Base-by-base conservation (phyloP, 352 stramenopile species). In the Globisporangium solare region DNA sequence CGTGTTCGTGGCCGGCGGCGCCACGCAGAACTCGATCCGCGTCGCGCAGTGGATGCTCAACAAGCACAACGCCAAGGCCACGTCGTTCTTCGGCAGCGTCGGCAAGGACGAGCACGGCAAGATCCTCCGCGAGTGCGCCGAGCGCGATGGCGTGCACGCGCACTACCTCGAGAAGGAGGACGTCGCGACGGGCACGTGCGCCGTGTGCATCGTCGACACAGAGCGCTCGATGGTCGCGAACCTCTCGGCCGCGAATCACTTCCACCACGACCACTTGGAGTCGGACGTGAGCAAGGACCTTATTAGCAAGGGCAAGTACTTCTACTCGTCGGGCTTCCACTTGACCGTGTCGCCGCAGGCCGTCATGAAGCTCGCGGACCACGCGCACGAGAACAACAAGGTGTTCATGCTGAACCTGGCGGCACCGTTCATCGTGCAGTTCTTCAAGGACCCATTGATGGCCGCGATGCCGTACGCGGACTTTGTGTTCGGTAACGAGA, bases 31-130 rank as follows among this genome's bases (percentile, higher is more conserved):
- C 85, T 95, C 84, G 58, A 99, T 99, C 72, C 95, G 97, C 54
- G 95, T 99, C n/a, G 96, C 97, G 4, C 96, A 99, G 78, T 99
- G 97, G 97, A 99, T 99, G 96, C 76, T 98, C 55, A 91, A 93
- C 64, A 79, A 86, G 58, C 68, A 89, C 71, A 92, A 92, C 73
- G 59, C 66, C 51, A 66, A 60, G 43, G 84, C 84, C 43, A 98
- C 91, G 61, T 94, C 93, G 35, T 99, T 98, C 81, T 97, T 99
- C 62, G 97, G 97, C 62, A 96, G 83, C 67, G 89, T 99, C 58
- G 97, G 97, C 56, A 92, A 96, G 64, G 97, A 99, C 76, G 83
- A 84, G 15, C 98, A 97, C 66, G 96, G 82, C 20, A 76, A 88
- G 40, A 88, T 94, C 58, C 79, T 99, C 31, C 78, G 93, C 54